phyloP scores from a whole-genome alignment of 2,329 filamentous ascomycete species.

The Arthrobotrys sphaeroides region DNA sequence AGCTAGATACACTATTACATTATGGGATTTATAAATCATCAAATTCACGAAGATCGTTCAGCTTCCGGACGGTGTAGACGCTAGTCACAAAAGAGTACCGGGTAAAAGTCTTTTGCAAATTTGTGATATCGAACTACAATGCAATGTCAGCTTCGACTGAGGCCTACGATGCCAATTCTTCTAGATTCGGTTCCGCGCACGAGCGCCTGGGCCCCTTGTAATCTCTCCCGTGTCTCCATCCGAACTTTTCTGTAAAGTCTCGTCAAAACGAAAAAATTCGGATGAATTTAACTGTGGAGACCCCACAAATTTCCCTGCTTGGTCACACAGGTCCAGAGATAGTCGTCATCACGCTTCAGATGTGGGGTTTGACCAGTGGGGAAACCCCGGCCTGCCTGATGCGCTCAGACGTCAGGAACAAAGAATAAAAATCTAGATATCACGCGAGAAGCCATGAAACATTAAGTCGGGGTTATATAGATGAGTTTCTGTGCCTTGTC shows the following conservation, averaged over 20 bases:
- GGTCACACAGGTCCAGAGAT: slow-evolving; percentile 10
- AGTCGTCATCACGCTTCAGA: slow-evolving; percentile 20
- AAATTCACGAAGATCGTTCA: not conserved
- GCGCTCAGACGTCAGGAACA: slow-evolving; percentile 37
- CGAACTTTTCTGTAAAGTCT: not conserved
- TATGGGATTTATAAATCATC: not conserved
- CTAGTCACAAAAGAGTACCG: not conserved
- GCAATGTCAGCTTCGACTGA: slow-evolving; percentile 1
- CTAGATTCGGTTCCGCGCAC: not conserved
- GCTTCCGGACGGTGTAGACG: not conserved
- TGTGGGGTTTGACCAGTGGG: slow-evolving; percentile 27
- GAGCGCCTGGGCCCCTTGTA: not conserved
- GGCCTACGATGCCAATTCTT: not conserved
- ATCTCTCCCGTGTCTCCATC: not conserved
- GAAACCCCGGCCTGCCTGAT: slow-evolving; percentile 31
- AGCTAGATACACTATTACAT: not conserved
- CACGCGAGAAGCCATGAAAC: slow-evolving; percentile 12
- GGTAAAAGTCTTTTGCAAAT: not conserved
- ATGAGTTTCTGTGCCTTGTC: slow-evolving; percentile 21
- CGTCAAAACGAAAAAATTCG: slow-evolving; percentile 29
- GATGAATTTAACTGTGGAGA: slow-evolving; percentile 41
- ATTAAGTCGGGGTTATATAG: slow-evolving; percentile 9
- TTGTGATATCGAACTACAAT: slow-evolving; percentile 14
- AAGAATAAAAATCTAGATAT: slow-evolving; percentile 20
- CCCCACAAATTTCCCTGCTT: slow-evolving; percentile 33